Percentiles rank a stretch among this genome's conserved stretches.
Conservation (phyloP, 345 rosid genomes). For the Populus pruinosa region DNA sequence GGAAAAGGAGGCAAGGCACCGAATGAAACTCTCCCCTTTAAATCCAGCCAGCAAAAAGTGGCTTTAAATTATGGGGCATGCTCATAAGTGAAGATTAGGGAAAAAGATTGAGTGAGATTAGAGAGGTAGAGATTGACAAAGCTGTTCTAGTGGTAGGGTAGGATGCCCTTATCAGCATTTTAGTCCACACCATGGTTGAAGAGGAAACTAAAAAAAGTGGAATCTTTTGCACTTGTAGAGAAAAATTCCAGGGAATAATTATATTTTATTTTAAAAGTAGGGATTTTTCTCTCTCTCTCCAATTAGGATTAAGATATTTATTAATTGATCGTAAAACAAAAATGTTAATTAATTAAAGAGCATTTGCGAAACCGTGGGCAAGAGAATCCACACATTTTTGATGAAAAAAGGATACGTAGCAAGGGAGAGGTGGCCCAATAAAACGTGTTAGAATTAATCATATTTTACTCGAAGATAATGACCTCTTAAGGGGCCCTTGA, state of each 20-base stretch:
- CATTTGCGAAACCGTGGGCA: neutral
- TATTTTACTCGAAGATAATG: slow-evolving; percentile 31
- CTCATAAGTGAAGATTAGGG: slow-evolving; percentile 42
- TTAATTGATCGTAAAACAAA: neutral
- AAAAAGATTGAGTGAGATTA: slow-evolving; percentile 38
- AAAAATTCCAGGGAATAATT: neutral
- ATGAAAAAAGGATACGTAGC: neutral
- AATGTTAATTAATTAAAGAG: neutral
- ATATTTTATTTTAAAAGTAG: no score
- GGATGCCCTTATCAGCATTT: slow-evolving; percentile 26
- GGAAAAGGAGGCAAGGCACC: neutral
- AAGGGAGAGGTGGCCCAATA: slow-evolving; percentile 23
- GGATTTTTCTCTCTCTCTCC: neutral
- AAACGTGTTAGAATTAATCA: slow-evolving; percentile 29
- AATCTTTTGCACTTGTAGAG: no score
- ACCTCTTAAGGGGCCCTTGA: neutral
- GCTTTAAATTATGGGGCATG: slow-evolving; percentile 45
- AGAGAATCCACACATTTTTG: neutral
- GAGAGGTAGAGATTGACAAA: slow-evolving; percentile 14
- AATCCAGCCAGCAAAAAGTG: slow-evolving; percentile 24
- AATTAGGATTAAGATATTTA: neutral
- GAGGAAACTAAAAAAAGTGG: neutral
- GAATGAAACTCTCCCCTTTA: slow-evolving; percentile 20
- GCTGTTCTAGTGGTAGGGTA: slow-evolving; percentile 34
- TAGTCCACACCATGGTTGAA: neutral